Evolutionary conservation across 371 early-diverging fungal species (phyloP), one percentile per base, ranked within the genome.

Genomic region (Umbelopsis sp.): DNA sequence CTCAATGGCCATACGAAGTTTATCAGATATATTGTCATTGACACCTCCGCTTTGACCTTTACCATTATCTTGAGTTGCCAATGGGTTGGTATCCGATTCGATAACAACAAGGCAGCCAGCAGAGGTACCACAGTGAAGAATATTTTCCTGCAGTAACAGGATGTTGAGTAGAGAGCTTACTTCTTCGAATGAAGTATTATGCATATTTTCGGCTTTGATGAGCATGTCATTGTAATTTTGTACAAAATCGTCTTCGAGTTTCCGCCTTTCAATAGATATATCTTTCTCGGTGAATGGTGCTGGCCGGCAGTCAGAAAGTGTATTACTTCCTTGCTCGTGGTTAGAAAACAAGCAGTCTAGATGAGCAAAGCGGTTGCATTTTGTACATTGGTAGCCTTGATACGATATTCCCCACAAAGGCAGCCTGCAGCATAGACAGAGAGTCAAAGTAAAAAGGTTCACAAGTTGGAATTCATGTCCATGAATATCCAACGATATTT

Each of bases 371-470:
- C 83, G 83, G 41, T 76, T 73, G 41, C 89, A 88, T 5, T 68
- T 76, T 5, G 70, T 72, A 66, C 89, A 88, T 0, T 79, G 76
- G 65, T 87, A 88, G 0, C 79, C 85, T 65, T 88, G 89, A 35
- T 82, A 76, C 8, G 79, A 81, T 7, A 83, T 73, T 16, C 87
- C 89, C 86, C 89, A 88, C 3, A 88, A 65, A 3, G 89, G 89
- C 35, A 79, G 62, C 38, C 75, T 74, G 63, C 89, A 88, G 14
- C 76, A 78, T 0, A 77, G 74, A 50, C 89, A 88, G 0, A 85
- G 76, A n/a, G 81, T 74, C 2, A 86, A 65, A 1, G 89, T 86
- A 52, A 79, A 86, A 10, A 85, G 38, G 50, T 88, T 88, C n/a
- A 86, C 82, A 2, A 86, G 74, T 9, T 81, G 76, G 51, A 88